Percentiles rank a stretch among this genome's conserved stretches.
Evolutionary conservation across 371 early-diverging fungal genomes (phyloP).

Genomic region (Mucor circinelloides): DNA sequence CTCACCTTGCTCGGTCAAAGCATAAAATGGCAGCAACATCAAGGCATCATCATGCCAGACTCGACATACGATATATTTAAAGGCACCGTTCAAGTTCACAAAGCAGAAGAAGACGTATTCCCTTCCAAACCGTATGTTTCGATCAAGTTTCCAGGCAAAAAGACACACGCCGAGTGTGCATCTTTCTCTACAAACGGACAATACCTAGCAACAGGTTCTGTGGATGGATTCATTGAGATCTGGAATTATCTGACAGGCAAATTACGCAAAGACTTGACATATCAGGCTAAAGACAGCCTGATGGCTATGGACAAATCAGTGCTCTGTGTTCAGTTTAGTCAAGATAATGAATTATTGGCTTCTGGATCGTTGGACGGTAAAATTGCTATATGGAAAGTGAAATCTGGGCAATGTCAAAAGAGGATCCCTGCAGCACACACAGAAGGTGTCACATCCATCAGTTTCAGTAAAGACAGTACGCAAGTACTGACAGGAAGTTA

Average conservation of each 20-base stretch:
- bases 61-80: constrained; percentile 76
- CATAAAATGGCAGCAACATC: constrained; percentile 84
- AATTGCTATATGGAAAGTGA: constrained; percentile 85
- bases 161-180: constrained; percentile 77
- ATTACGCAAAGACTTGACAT: constrained; percentile 82
- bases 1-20: constrained; percentile 82
- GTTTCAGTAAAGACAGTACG: constrained; percentile 73
- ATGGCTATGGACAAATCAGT: constrained; percentile 93
- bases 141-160: constrained; percentile 79
- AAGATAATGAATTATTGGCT: constrained; percentile 79
- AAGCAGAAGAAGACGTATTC: constrained; percentile 72
- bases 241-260: constrained; percentile 93
- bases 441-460: constrained; percentile 80
- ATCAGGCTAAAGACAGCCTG: constrained; percentile 74
- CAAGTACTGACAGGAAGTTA: constrained; percentile 82
- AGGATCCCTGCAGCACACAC: constrained; percentile 82
- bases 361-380: constrained; percentile 87
- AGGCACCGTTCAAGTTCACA: constrained; percentile 61
- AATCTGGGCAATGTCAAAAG: constrained; percentile 74
- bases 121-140: constrained; percentile 48
- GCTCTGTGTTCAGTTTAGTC: constrained; percentile 73
- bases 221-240: constrained; percentile 93
- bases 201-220: constrained; percentile 84
- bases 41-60: constrained; percentile 73
- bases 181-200: constrained; percentile 84